phyloP scores from a whole-genome alignment of 495 filamentous ascomycete species.

The Podospora bellae-mahoneyi region DNA sequence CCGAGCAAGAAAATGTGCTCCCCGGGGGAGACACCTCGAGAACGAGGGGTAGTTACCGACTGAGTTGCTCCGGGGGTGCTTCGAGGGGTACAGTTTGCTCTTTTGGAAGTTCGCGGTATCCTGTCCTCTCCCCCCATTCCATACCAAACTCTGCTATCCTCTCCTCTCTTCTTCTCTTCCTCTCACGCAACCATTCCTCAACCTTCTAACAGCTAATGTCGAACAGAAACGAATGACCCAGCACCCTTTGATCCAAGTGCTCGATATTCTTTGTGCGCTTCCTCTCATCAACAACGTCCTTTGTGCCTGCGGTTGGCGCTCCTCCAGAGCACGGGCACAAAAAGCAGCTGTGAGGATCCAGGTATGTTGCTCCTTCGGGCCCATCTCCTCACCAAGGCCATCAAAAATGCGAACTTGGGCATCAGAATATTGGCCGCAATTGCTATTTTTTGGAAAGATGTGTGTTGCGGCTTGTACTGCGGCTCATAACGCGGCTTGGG shows the following conservation, averaged over 20 bases:
- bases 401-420: background rate
- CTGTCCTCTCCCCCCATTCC: background rate
- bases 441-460: background rate
- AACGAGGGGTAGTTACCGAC: background rate
- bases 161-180: background rate
- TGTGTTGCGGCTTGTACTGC: too few species aligned
- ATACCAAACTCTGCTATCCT: background rate
- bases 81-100: background rate
- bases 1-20: background rate
- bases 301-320: background rate
- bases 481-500: too few species aligned
- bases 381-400: background rate
- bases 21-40: background rate
- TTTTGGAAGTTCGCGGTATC: background rate
- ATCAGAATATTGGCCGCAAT: background rate
- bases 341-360: background rate
- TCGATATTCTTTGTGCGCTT: background rate
- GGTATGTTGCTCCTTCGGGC: background rate
- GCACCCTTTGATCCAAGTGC: background rate
- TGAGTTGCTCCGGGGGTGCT: background rate
- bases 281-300: background rate
- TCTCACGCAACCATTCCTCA: background rate
- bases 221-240: background rate
- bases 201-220: background rate
- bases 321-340: background rate